Evolutionary conservation across 805 yeast genomes (phyloP), one percentile per base, ranked within the genome.

Genomic region (Lipomyces starkeyi): DNA sequence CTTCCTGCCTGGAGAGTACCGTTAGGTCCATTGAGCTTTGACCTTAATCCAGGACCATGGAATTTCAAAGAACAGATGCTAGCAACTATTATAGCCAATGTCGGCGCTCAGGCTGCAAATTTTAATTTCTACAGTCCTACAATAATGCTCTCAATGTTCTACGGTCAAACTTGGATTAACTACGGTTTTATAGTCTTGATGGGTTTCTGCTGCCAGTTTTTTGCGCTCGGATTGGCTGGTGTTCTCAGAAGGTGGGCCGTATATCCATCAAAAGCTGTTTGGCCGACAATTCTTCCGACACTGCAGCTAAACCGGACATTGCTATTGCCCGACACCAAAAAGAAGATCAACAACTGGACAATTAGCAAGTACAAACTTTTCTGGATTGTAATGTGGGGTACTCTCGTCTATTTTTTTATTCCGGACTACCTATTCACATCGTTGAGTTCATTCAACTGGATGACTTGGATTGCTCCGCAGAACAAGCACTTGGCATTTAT

Each of bases 171-270:
- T 3, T 76, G 79, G 75, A 77, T 79, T 14, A 66, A 70, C 14
- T 82, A 84, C 75, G 84, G 86, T 0, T 88, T 83, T 76, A 88
- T 86, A 76, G 70, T 87, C n/a, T 71, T 86, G 34, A 78, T 88
- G 49, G 78, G 85, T 0, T 70, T 87, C 3, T 82, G 88, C 2
- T 82, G 90, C 2, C 89, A 87, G 73, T 85, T 85, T 69, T 78
- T 88, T 69, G 93, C 91, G 27, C 84, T 87, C 73, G 88, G 90
- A 0, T 83, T 88, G 75, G 90, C 91, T 5, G 88, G 89, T 61
- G 74, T 87, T 22, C 82, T 88, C 82, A 82, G 89, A 74, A 83
- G 85, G 68, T 84, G 88, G 55, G 67, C 56, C 1, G 57, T 64
- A n/a, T 64, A 64, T 52, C 63, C 64, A 3, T 83, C 88, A 14